Evolutionary conservation across 352 stramenopile genomes (phyloP), one percentile per base, ranked within the genome.

Genomic region (Globisporangium polare): DNA sequence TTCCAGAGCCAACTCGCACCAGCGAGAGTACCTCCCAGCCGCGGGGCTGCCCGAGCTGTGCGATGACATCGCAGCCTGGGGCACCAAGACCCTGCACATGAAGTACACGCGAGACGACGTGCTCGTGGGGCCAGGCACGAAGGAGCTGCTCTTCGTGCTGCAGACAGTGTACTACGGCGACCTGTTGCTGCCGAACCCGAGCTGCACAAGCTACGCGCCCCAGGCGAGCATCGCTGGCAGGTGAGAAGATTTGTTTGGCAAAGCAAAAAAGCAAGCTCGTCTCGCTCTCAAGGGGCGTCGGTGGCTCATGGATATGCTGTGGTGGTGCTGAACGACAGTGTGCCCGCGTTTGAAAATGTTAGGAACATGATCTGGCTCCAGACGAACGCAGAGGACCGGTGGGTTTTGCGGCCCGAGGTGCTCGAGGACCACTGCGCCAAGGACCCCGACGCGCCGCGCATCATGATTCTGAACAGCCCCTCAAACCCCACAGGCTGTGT

Each of bases 331-430:
- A 61, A 35, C n/a, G n/a, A n/a, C 27, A 31, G 43, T 61, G 24
- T 61, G 43, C n/a, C 29, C 26, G n/a, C 31, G n/a, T 43, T 59
- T 59, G 41, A 35, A 43, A 35, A 33, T 45, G 42, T n/a, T 51
- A 92, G 83, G 50, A 94, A 94, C 43, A 94, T 94, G 83, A 89
- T 96, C 55, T 96, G 87, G 87, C 62, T 96, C 31, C 80, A 77
- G 22, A 94, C 87, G 5, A 77, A 88, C 55, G 80, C 83, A 1
- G 78, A 91, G 46, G 82, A 94, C 43, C 77, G 89, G 10, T 96
- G 88, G 70, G 84, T 94, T 6, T 61, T 96, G 33, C 78, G 80
- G 18, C 85, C 87, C 29, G 77, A 92, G 62, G 79, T 94, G 1
- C 75, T 96, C n/a, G 85, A 96, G 61, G 72, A 73, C 8, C 80